Percentiles rank a stretch among this genome's conserved stretches.
These are phyloP conservation scores for Boletus rubropictus DNA, from an alignment of 768 basidiomycete genomes.

Conservation along the genomic window DNA sequence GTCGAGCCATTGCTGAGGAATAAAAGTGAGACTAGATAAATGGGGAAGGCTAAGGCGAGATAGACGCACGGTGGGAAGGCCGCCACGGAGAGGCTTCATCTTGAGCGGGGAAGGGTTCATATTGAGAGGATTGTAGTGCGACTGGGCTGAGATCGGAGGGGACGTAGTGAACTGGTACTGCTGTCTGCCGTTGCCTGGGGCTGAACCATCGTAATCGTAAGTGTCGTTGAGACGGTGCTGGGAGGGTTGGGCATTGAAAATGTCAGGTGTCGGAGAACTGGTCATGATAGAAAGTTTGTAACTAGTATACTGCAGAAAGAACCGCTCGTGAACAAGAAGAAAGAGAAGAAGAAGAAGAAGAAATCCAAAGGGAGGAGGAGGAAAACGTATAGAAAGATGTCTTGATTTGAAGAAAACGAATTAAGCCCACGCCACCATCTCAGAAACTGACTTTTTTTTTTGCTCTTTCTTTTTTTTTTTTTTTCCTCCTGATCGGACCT, in stretches of 20 bases:
- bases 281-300: constrained; percentile 54
- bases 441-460: constrained; percentile 12
- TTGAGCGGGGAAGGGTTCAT: constrained; percentile 69
- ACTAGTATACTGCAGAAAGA: constrained; percentile 13
- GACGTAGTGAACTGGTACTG: constrained; percentile 69
- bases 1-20: constrained; percentile 79
- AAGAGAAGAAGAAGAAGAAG: constrained; percentile 22
- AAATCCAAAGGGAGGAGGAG: constrained; percentile 27
- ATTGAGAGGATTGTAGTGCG: constrained; percentile 44
- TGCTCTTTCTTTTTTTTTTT: background rate
- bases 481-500: background rate
- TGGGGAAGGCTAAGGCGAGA: constrained; percentile 15
- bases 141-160: constrained; percentile 51
- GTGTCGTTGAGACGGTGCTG: constrained; percentile 80
- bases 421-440: constrained; percentile 30
- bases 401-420: constrained; percentile 17
- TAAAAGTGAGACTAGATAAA: constrained; percentile 22
- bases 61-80: constrained; percentile 64
- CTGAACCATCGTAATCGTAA: constrained; percentile 76
- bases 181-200: constrained; percentile 43
- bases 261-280: constrained; percentile 69
- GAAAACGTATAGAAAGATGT: constrained; percentile 16
- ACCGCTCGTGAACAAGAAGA: constrained; percentile 32
- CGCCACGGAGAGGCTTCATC: constrained; percentile 62
- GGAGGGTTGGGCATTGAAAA: constrained; percentile 56